phyloP scores from a whole-genome alignment of 306 rosid genomes.

The Lithocarpus polystachyus region DNA sequence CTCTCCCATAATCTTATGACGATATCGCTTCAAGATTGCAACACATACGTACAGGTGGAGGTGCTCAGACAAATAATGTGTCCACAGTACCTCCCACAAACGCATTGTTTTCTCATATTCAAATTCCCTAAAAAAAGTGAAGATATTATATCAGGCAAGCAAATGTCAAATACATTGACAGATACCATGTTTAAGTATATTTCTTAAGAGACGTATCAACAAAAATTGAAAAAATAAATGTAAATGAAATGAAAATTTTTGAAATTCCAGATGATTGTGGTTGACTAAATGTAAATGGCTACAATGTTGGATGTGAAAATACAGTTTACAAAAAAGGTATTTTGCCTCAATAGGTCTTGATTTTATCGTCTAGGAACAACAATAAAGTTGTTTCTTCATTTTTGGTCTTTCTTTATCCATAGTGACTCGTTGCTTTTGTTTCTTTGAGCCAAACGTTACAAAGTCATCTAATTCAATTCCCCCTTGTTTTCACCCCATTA shows the following conservation, averaged over 20 bases:
- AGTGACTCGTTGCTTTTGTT: too few relatives aligned
- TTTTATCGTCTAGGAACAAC: background rate
- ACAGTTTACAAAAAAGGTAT: background rate
- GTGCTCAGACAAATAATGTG: conserved; percentile 86
- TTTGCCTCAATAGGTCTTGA: background rate
- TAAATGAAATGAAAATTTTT: background rate
- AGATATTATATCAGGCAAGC: background rate
- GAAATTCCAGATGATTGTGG: background rate
- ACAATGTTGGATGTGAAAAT: background rate
- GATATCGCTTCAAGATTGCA: conserved; percentile 80
- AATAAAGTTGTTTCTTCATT: too few relatives aligned
- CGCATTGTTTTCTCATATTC: conserved; percentile 76
- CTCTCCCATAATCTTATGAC: conserved; percentile 77
- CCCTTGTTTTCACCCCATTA: background rate
- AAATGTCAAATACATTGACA: background rate
- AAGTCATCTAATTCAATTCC: background rate
- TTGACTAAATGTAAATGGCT: background rate
- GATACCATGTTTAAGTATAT: background rate
- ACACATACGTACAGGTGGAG: conserved; percentile 88
- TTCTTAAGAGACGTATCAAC: background rate
- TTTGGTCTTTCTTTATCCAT: too few relatives aligned
- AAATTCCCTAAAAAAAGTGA: conserved; percentile 60
- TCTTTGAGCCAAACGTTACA: background rate
- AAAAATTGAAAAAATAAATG: background rate
- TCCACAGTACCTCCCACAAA: conserved; percentile 96